phyloP scores from a whole-genome alignment of 129 eudicot genomes.

The Arctium lappa region DNA sequence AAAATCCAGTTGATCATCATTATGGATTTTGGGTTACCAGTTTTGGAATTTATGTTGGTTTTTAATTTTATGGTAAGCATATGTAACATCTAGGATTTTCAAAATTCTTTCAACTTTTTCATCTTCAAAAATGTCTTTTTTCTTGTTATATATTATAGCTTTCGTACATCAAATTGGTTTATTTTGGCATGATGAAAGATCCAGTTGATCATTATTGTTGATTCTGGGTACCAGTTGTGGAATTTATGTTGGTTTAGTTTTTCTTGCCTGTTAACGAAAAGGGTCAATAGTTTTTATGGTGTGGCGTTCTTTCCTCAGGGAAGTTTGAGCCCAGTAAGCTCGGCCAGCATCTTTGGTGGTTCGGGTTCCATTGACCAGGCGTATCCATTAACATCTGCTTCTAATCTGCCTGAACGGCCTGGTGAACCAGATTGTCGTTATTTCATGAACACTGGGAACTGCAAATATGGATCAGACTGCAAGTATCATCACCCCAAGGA shows the following conservation, averaged over 20 bases:
- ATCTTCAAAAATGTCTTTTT: background rate
- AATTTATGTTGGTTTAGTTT: background rate
- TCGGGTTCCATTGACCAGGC: slow-evolving; percentile 35
- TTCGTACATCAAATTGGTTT: background rate
- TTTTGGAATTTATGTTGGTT: too few species aligned
- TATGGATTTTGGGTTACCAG: too few species aligned
- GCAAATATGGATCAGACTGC: slow-evolving; percentile 89
- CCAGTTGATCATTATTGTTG: background rate
- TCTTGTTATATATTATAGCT: background rate
- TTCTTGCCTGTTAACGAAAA: background rate
- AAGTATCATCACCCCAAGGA: slow-evolving; percentile 87
- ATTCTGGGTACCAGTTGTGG: too few species aligned
- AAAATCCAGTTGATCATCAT: background rate
- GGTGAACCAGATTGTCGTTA: slow-evolving; percentile 87
- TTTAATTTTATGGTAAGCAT: too few species aligned
- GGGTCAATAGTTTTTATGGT: background rate
- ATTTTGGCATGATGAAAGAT: background rate
- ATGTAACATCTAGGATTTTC: background rate
- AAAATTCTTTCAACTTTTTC: background rate
- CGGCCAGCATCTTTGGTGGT: slow-evolving; percentile 37
- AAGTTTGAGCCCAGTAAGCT: slow-evolving; percentile 44
- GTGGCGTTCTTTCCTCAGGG: slow-evolving; percentile 32
- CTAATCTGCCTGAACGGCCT: slow-evolving; percentile 83
- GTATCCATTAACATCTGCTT: slow-evolving; percentile 27
- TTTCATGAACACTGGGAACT: slow-evolving; percentile 75